Evolutionary conservation across 768 basidiomycete genomes (phyloP), one percentile per base, ranked within the genome.

Genomic region (Leccinum uliginosum): DNA sequence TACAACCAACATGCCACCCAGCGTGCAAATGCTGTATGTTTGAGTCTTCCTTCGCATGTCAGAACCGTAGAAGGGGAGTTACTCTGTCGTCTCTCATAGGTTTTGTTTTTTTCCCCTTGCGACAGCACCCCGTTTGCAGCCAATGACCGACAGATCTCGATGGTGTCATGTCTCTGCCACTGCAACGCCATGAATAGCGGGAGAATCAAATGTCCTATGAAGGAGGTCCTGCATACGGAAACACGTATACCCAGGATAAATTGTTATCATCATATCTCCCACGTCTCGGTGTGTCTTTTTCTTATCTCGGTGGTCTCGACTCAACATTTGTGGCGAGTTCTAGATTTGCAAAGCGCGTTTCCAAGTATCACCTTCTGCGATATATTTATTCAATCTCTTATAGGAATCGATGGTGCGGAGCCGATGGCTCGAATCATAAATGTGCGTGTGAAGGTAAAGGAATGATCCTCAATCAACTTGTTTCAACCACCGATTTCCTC

Each of bases 161-260:
- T 58, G n/a, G 54, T 48, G 43, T 40, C 32, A 27, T 26, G 14
- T 32, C 59, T 61, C 55, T 65, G 56, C 49, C 51, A 27, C 51
- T 54, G 62, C 30, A 51, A 30, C 62, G 63, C 63, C 63, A 47
- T 53, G 30, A 17, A 29, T 43, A 26, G 32, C 55, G 54, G 63
- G 56, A 19, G 44, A 17, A 51, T 27, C 49, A 35, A 17, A 5
- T 27, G 26, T 51, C 46, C 30, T 34, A 26, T 57, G 43, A 46
- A 54, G 17, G 48, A 23, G 17, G 3, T 26, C 3, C 8, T 6
- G 12, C 30, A 38, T 15, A 29, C 23, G 46, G 30, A 46, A 8
- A n/a, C 27, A 43, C 17, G 38, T 50, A 40, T 27, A 3, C 47
- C 30, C 12, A 8, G 2, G 24, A 47, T 47, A 47, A 47, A 26